phyloP scores from a whole-genome alignment of 2,329 filamentous ascomycete genomes.

The Raffaelea arxii region DNA sequence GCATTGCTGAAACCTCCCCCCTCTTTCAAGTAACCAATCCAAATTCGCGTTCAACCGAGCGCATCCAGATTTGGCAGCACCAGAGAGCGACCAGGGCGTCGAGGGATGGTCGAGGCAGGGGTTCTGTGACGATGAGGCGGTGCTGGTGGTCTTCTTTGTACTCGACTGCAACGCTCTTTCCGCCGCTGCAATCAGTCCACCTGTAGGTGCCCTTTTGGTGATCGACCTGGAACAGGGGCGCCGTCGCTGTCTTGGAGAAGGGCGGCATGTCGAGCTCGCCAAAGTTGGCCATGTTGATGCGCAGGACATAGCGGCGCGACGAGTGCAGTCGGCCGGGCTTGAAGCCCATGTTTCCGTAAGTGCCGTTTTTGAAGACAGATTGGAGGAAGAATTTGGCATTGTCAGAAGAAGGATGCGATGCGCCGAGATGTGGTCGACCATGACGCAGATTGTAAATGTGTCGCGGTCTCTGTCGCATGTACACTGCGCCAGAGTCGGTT shows the following conservation, averaged over 20 bases:
- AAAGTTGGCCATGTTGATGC: background rate
- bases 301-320: background rate
- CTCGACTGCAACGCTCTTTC: no score
- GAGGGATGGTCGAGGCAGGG: background rate
- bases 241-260: background rate
- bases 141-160: background rate
- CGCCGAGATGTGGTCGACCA: background rate
- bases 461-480: background rate
- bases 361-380: background rate
- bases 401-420: background rate
- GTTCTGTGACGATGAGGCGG: background rate
- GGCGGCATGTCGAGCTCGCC: background rate
- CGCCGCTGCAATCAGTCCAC: conserved; percentile 1
- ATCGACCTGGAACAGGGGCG: background rate
- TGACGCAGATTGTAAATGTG: background rate
- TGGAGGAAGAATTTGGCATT: background rate
- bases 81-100: conserved; percentile 3
- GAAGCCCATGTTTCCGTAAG: background rate
- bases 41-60: no score
- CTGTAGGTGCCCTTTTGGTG: background rate
- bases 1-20: background rate
- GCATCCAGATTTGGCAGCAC: conserved; percentile 1
- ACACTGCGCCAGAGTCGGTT: background rate
- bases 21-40: background rate
- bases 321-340: background rate